A percentile compares a stretch with the other conserved stretches of the same genome.
Evolutionary conservation across 441 rosid genomes (phyloP).

Genomic region (Brassica balearica): DNA sequence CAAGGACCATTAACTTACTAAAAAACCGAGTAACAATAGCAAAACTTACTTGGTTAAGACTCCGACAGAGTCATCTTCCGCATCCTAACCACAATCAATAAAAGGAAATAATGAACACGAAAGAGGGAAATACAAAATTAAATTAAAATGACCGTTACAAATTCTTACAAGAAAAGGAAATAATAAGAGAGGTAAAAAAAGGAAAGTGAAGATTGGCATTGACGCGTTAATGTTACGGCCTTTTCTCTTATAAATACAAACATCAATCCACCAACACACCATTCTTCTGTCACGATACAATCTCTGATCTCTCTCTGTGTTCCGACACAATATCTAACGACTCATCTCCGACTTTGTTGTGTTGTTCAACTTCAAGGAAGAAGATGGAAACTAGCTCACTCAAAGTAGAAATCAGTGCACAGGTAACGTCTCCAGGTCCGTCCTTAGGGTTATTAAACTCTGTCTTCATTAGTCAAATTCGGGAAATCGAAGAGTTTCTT

Average conservation of each 20-base stretch:
- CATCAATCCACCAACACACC: not conserved
- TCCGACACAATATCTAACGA: not conserved
- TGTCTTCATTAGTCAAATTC: not conserved
- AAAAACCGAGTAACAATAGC: not conserved
- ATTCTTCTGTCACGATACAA: not conserved
- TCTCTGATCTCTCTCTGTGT: not conserved
- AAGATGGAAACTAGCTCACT: constrained; percentile 9
- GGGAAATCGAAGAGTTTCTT: not conserved
- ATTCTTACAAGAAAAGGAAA: not conserved
- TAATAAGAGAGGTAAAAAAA: not conserved
- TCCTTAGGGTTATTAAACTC: not conserved
- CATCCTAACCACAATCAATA: not conserved
- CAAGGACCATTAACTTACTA: too few species aligned
- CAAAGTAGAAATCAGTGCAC: not conserved
- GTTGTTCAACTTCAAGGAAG: not conserved
- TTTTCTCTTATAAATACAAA: not conserved
- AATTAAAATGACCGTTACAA: not conserved
- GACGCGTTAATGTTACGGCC: not conserved
- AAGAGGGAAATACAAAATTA: not conserved
- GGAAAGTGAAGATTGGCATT: not conserved
- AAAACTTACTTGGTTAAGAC: not conserved
- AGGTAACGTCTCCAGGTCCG: not conserved
- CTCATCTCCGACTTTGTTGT: constrained; percentile 1
- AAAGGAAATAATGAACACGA: not conserved
- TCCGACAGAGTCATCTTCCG: not conserved